Percentiles rank a stretch among this genome's conserved stretches.
These are phyloP conservation scores for Nannochloropsis granulata DNA, from an alignment of 108 stramenopile species.

Conservation along the genomic window DNA sequence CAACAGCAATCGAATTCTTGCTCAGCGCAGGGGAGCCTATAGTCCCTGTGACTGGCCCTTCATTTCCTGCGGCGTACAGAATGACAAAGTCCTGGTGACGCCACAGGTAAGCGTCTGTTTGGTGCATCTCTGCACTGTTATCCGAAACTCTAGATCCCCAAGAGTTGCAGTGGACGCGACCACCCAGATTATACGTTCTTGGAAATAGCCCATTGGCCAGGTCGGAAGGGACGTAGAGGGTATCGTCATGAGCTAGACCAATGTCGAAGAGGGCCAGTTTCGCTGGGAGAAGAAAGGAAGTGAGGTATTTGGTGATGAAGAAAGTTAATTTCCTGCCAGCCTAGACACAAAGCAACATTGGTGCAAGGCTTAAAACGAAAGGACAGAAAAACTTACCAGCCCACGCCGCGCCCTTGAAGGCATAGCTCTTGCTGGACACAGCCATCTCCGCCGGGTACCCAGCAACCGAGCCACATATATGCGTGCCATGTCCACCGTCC, in stretches of 20 bases:
- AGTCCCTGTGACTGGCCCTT: constrained; percentile 33
- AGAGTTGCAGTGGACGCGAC: constrained; percentile 18
- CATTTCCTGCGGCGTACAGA: constrained; percentile 53
- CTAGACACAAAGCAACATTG: not conserved
- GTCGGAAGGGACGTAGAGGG: not conserved
- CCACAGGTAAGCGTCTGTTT: constrained; percentile 28
- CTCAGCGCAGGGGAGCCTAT: constrained; percentile 47
- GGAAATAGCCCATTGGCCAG: constrained; percentile 7
- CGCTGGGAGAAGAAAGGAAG: not conserved
- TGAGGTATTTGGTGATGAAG: not conserved
- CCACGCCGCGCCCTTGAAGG: not conserved
- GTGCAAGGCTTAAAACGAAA: not conserved
- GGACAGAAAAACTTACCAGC: not conserved
- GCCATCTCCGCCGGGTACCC: not conserved
- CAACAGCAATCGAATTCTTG: constrained; percentile 52
- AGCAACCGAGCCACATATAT: not conserved
- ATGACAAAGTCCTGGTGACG: constrained; percentile 42
- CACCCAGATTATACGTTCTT: constrained; percentile 9
- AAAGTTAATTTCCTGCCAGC: not conserved
- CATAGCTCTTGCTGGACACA: not conserved
- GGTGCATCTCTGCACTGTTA: constrained; percentile 14
- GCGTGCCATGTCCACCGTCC: not conserved
- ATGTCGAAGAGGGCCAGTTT: constrained; percentile 29
- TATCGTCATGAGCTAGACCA: not conserved
- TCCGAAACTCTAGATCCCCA: constrained; percentile 11